phyloP scores from a whole-genome alignment of 768 basidiomycete genomes.

The Boletus speciosus region DNA sequence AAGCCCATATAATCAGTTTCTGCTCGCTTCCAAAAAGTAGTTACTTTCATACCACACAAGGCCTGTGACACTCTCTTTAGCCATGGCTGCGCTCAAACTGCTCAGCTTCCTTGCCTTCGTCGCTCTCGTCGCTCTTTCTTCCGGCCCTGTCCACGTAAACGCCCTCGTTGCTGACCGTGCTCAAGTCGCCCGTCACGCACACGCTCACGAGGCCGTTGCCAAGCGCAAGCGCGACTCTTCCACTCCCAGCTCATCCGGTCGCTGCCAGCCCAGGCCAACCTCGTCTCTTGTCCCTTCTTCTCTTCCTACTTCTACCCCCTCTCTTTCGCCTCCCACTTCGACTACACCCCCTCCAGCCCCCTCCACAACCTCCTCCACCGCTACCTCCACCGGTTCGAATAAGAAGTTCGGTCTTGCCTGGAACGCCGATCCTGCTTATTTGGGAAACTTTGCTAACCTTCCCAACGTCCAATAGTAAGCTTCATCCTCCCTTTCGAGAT shows the following conservation, averaged over 20 bases:
- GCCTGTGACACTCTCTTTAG: not conserved
- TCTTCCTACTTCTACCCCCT: slow-evolving; percentile 8
- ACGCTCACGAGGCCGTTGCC: slow-evolving; percentile 43
- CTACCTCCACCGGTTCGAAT: slow-evolving; percentile 1
- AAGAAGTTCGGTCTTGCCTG: slow-evolving; percentile 60
- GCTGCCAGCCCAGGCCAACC: slow-evolving; percentile 56
- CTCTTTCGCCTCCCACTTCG: not conserved
- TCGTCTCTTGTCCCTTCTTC: slow-evolving; percentile 11
- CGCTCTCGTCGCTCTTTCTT: slow-evolving; percentile 52
- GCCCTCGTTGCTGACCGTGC: slow-evolving; percentile 46
- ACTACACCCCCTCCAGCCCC: slow-evolving; percentile 1
- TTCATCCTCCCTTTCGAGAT: not conserved
- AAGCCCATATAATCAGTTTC: not conserved
- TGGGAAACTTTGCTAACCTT: slow-evolving; percentile 44
- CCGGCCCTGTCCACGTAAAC: slow-evolving; percentile 42
- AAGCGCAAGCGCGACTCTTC: slow-evolving; percentile 46
- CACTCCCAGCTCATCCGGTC: slow-evolving; percentile 35
- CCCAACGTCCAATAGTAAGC: slow-evolving; percentile 42
- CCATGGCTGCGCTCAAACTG: slow-evolving; percentile 50
- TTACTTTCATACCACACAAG: not conserved
- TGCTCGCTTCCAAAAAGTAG: not conserved
- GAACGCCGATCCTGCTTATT: slow-evolving; percentile 39
- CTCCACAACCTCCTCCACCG: slow-evolving; percentile 16
- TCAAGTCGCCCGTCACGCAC: slow-evolving; percentile 45
- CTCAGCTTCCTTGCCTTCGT: slow-evolving; percentile 59